phyloP scores from a whole-genome alignment of 768 basidiomycete species.

The Trametes villosa region DNA sequence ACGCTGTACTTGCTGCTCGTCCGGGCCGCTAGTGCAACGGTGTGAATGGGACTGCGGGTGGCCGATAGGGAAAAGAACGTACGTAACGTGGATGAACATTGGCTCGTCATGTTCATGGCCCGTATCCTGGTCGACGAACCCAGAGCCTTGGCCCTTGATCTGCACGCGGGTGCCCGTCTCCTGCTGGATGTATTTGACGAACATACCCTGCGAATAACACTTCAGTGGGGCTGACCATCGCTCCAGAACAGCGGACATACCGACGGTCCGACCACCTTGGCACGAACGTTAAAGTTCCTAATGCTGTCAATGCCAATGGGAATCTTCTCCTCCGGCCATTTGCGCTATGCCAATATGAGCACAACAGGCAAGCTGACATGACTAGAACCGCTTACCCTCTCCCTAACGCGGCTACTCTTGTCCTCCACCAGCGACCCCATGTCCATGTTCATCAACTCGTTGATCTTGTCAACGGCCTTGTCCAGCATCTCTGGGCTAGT shows the following conservation, averaged over 20 bases:
- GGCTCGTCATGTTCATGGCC: conserved; percentile 88
- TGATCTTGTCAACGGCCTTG: conserved; percentile 68
- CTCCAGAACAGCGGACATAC: conserved; percentile 43
- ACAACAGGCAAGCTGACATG: conserved; percentile 1
- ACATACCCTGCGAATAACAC: conserved; percentile 69
- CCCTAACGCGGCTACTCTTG: conserved; percentile 68
- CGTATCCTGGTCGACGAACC: conserved; percentile 92
- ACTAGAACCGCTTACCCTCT: conserved; percentile 50
- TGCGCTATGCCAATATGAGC: conserved; percentile 58
- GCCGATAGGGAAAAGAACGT: conserved; percentile 36
- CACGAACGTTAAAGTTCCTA: conserved; percentile 96
- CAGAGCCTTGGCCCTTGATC: conserved; percentile 94
- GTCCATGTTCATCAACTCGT: conserved; percentile 74
- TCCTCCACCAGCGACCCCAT: conserved; percentile 84
- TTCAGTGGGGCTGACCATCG: background rate
- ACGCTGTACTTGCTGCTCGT: conserved; percentile 82
- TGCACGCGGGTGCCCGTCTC: conserved; percentile 97
- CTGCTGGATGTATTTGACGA: conserved; percentile 97
- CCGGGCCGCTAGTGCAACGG: conserved; percentile 63
- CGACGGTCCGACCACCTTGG: conserved; percentile 95
- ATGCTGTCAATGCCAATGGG: conserved; percentile 88
- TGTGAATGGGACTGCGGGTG: background rate
- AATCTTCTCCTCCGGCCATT: conserved; percentile 98
- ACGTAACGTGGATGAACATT: conserved; percentile 93
- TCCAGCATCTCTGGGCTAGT: conserved; percentile 66